These are phyloP conservation scores for Carex scoparia DNA, from an alignment of 176 grass and related monocot genomes.

Conservation along the genomic window DNA sequence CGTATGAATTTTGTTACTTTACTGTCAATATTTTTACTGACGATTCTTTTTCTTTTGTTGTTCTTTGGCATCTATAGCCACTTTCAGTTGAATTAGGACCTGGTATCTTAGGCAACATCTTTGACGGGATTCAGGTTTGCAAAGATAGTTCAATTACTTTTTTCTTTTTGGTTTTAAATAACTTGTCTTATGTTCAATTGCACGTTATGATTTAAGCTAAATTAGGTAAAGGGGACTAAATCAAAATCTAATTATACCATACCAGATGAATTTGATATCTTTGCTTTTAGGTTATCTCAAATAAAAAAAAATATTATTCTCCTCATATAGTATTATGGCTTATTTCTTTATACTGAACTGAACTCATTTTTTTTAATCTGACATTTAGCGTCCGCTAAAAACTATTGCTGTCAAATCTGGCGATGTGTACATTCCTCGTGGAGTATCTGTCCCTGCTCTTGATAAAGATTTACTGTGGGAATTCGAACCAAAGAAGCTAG, in stretches of 20 bases:
- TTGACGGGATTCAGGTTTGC: conserved; percentile 86
- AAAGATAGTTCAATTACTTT: neutral
- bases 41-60: neutral
- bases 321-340: neutral
- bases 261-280: neutral
- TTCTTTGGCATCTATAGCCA: conserved; percentile 41
- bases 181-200: neutral
- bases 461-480: conserved; percentile 78
- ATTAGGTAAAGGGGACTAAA: neutral
- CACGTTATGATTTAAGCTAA: neutral
- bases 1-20: neutral
- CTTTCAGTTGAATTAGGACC: conserved; percentile 76
- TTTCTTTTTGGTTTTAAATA: neutral
- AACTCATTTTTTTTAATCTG: neutral
- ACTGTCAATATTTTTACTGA: neutral
- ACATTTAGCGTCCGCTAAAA: conserved; percentile 57
- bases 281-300: neutral
- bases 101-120: conserved; percentile 90
- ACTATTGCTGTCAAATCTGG: conserved; percentile 83
- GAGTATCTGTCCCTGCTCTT: conserved; percentile 81
- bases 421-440: conserved; percentile 91
- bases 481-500: conserved; percentile 63
- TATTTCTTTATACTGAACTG: conserved; percentile 16
- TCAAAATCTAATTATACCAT: neutral
- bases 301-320: neutral